Evolutionary conservation across 75 land plant species (phyloP).

Genomic region (Sequoiadendron giganteum): DNA sequence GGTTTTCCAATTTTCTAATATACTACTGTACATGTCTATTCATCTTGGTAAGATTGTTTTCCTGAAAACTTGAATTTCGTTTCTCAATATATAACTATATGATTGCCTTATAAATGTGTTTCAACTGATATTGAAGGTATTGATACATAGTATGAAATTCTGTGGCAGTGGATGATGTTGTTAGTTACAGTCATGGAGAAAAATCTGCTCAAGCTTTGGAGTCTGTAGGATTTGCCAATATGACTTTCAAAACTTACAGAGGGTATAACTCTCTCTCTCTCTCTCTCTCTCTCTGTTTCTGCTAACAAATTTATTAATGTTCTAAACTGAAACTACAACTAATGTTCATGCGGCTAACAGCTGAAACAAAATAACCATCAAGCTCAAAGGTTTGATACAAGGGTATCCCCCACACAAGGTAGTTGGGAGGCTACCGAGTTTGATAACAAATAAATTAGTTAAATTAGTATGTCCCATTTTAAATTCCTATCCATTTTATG

Average conservation of each 20-base stretch:
- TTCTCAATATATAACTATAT: background rate
- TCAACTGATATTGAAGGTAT: background rate
- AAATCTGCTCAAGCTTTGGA: conserved; percentile 48
- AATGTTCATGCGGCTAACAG: background rate
- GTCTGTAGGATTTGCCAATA: conserved; percentile 48
- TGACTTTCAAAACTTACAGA: conserved; percentile 64
- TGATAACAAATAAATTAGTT: background rate
- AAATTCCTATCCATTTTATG: background rate
- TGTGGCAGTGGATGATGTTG: conserved; percentile 73
- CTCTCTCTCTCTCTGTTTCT: background rate
- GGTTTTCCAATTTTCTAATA: background rate
- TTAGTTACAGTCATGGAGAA: conserved; percentile 59
- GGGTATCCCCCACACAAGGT: background rate
- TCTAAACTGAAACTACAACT: background rate
- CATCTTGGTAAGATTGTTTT: background rate
- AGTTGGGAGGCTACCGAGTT: background rate
- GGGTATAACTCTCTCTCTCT: conserved; percentile 46
- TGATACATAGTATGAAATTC: background rate
- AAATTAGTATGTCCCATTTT: background rate
- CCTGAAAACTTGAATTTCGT: background rate
- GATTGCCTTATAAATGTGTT: background rate
- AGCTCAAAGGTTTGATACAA: background rate
- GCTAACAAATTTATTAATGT: background rate
- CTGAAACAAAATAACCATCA: background rate
- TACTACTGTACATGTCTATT: background rate